phyloP scores from a whole-genome alignment of 164 flowering plant species.

The Stephania japonica region DNA sequence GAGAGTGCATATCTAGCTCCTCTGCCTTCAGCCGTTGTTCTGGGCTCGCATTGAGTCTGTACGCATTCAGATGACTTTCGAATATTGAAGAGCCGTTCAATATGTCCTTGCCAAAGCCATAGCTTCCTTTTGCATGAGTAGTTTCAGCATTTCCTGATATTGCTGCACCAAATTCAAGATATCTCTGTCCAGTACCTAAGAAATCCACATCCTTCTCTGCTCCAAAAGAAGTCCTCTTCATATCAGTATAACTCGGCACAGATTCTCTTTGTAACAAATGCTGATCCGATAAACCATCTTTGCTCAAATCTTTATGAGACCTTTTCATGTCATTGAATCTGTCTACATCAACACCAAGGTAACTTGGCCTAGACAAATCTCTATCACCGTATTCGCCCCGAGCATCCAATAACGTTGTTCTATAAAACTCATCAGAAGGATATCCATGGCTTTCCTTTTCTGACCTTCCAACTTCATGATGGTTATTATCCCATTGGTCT shows the following conservation, averaged over 20 bases:
- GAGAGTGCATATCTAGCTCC: slow-evolving; percentile 16
- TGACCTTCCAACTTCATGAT: slow-evolving; percentile 23
- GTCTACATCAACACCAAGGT: slow-evolving; percentile 17
- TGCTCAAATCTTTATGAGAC: slow-evolving; percentile 14
- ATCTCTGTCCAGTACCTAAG: slow-evolving; percentile 19
- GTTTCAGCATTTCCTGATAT: slow-evolving; percentile 14
- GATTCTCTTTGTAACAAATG: slow-evolving; percentile 18
- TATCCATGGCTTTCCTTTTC: slow-evolving; percentile 16
- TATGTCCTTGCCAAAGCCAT: slow-evolving; percentile 24
- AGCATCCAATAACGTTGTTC: slow-evolving; percentile 13
- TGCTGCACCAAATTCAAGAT: slow-evolving; percentile 17
- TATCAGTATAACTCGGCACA: slow-evolving; percentile 11
- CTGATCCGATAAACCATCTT: slow-evolving; percentile 20
- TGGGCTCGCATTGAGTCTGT: slow-evolving; percentile 14
- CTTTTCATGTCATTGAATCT: slow-evolving; percentile 15
- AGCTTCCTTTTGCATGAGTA: slow-evolving; percentile 12
- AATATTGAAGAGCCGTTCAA: slow-evolving; percentile 8
- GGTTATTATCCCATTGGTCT: slow-evolving; percentile 13
- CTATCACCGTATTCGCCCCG: slow-evolving; percentile 21
- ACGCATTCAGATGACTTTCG: slow-evolving; percentile 16
- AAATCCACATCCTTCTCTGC: slow-evolving; percentile 20
- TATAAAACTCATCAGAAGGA: slow-evolving; percentile 17
- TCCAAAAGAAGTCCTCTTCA: slow-evolving; percentile 9
- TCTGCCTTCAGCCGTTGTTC: slow-evolving; percentile 15
- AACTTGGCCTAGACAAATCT: slow-evolving; percentile 17